Percentiles rank a stretch among this genome's conserved stretches.
Conservation (phyloP, 495 filamentous ascomycete genomes). For the Aspergillus wentii region DNA sequence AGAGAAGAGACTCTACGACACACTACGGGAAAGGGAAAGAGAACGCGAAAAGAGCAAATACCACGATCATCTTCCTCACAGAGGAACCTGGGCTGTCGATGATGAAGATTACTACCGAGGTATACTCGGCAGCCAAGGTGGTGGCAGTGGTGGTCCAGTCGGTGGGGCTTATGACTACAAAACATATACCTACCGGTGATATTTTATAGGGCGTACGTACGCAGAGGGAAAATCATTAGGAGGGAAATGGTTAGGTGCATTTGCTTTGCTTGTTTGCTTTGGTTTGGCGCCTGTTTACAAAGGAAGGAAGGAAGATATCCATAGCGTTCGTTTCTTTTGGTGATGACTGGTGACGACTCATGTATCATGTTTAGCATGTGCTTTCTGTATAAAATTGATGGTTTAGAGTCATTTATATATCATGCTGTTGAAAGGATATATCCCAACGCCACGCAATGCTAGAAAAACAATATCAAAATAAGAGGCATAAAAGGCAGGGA, state of each 20-base stretch:
- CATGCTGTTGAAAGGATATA: too few relatives aligned
- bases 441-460: too few relatives aligned
- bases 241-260: too few relatives aligned
- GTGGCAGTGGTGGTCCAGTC: slow-evolving; percentile 18
- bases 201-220: too few relatives aligned
- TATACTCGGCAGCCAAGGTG: slow-evolving; percentile 26
- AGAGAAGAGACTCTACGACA: slow-evolving; percentile 20
- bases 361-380: slow-evolving; percentile 8
- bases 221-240: too few relatives aligned
- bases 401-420: too few relatives aligned
- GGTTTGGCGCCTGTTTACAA: slow-evolving; percentile 5
- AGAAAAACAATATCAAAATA: too few relatives aligned
- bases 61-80: slow-evolving; percentile 14
- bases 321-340: slow-evolving; percentile 1
- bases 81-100: slow-evolving; percentile 17
- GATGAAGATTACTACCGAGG: slow-evolving; percentile 42
- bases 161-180: slow-evolving; percentile 29
- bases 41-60: slow-evolving; percentile 25
- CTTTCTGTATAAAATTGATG: slow-evolving; percentile 5
- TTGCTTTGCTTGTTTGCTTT: background rate
- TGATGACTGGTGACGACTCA: slow-evolving; percentile 4
- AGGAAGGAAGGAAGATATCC: background rate
- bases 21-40: slow-evolving; percentile 22
- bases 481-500: too few relatives aligned
- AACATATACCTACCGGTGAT: slow-evolving; percentile 22